phyloP scores from a whole-genome alignment of 2,329 filamentous ascomycete species.

The Claviceps spartinae region DNA sequence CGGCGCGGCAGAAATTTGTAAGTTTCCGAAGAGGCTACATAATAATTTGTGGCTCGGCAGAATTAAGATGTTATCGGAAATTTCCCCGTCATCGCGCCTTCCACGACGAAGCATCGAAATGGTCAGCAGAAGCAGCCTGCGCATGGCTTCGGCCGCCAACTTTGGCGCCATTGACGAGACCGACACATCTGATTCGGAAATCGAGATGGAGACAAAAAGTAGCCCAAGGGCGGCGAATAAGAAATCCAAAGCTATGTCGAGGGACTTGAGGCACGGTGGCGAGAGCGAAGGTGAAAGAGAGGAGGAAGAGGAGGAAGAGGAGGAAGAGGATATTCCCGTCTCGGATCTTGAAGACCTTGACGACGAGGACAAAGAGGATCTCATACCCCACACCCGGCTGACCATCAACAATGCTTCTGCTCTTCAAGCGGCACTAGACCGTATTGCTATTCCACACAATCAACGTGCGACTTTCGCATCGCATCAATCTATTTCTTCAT shows the following conservation, averaged over 20 bases:
- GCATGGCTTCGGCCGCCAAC: conserved; percentile 40
- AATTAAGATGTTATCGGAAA: not conserved
- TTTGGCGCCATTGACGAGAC: conserved; percentile 45
- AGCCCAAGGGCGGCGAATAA: conserved; percentile 13
- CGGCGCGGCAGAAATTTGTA: conserved; percentile 5
- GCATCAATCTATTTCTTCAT: conserved; percentile 64
- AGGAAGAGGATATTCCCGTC: conserved; percentile 78
- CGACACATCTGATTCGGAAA: conserved; percentile 53
- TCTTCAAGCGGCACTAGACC: conserved; percentile 64
- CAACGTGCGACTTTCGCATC: conserved; percentile 64
- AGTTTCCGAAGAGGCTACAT: conserved; percentile 1
- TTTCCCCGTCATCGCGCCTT: not conserved
- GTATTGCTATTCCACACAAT: conserved; percentile 55
- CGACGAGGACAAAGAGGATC: conserved; percentile 72
- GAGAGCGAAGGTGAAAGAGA: conserved; percentile 15
- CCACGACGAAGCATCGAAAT: conserved; percentile 12
- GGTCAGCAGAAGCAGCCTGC: conserved; percentile 35
- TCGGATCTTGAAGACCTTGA: conserved; percentile 71
- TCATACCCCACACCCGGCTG: conserved; percentile 79
- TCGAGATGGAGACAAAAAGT: conserved; percentile 65
- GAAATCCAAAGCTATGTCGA: conserved; percentile 9
- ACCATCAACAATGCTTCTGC: conserved; percentile 96
- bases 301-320: conserved; percentile 46
- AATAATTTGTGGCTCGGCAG: conserved; percentile 1
- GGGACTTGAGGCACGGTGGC: conserved; percentile 15